Percentiles rank a stretch among this genome's conserved stretches.
phyloP scores from a whole-genome alignment of 2,329 filamentous ascomycete species.

The Dothistroma septosporum region DNA sequence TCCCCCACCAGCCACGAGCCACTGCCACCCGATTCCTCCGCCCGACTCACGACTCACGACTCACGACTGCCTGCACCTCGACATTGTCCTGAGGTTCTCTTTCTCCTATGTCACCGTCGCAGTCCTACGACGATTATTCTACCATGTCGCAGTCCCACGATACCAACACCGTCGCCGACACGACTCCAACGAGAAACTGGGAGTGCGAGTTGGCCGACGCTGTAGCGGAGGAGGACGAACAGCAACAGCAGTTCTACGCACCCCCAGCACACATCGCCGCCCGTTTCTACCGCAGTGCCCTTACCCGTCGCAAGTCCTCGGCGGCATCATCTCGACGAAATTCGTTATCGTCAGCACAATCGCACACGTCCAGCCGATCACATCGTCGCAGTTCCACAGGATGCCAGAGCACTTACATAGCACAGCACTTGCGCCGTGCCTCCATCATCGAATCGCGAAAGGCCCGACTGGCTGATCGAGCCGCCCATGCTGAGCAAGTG shows the following conservation, averaged over 20 bases:
- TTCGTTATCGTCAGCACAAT: slow-evolving; percentile 69
- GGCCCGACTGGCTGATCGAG: slow-evolving; percentile 72
- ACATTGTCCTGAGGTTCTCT: background rate
- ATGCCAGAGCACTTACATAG: slow-evolving; percentile 69
- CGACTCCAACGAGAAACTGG: background rate
- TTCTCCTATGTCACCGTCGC: background rate
- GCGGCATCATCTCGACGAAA: slow-evolving; percentile 75
- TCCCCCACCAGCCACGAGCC: background rate
- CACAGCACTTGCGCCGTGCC: slow-evolving; percentile 72
- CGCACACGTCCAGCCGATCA: slow-evolving; percentile 61
- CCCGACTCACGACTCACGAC: background rate
- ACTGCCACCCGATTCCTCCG: no score
- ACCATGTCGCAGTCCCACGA: slow-evolving; percentile 13
- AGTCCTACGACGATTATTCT: background rate
- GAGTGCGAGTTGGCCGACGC: background rate
- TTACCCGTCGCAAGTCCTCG: slow-evolving; percentile 65
- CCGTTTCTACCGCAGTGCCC: slow-evolving; percentile 63
- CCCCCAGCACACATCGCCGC: slow-evolving; percentile 74
- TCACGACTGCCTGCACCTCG: background rate
- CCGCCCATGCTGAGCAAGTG: slow-evolving; percentile 79
- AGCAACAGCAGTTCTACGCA: slow-evolving; percentile 45
- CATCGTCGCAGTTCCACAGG: slow-evolving; percentile 39
- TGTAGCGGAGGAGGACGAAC: slow-evolving; percentile 5
- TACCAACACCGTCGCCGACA: background rate
- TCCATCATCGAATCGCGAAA: slow-evolving; percentile 78